Evolutionary conservation across 371 early-diverging fungal species (phyloP), one percentile per base, ranked within the genome.

Genomic region (Mortierella sp.): DNA sequence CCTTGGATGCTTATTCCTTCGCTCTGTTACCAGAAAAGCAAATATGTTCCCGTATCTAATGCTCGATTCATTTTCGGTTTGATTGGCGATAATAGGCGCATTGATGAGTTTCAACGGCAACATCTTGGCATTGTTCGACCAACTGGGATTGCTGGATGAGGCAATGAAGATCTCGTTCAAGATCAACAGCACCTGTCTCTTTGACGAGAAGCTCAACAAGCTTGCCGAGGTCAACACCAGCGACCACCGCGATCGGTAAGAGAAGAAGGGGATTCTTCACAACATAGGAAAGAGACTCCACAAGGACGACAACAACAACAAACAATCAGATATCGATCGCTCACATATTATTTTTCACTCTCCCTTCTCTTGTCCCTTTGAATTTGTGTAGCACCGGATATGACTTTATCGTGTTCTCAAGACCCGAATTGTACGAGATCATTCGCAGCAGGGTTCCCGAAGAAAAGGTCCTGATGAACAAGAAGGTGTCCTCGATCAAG

Each of bases 401-500:
- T 41, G 29, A 71, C 40, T 45, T 39, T 1, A 64, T 48, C 22
- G 50, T 71, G 7, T 64, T 71, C 29, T 29, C 71, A 8, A 64
- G 71, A 19, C 71, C 65, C n/a, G 65, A 64, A 14, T 40, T 71
- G 26, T 64, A 71, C 65, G 50, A 48, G 6, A 22, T 71, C 26
- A 37, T 71, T 41, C 19, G 64, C 14, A 16, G 22, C 10, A 31
- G 47, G 45, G 29, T 71, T 31, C 71, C 71, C 4, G 40, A 37
- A 11, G 71, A 71, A 13, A 48, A 50, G 50, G n/a, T 71, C 22
- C 50, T 41, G 6, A 63, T 64, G 64, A 71, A 64, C 65, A 71
- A 71, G n/a, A 71, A 71, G n/a, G 48, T 71, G 22, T 48, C 64
- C n/a, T 31, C 64, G 7, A 39, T 64, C 16, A 47, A 29, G 0